Evolutionary conservation across 2,329 filamentous ascomycete genomes (phyloP).

Genomic region (Hypoxylon sp.): DNA sequence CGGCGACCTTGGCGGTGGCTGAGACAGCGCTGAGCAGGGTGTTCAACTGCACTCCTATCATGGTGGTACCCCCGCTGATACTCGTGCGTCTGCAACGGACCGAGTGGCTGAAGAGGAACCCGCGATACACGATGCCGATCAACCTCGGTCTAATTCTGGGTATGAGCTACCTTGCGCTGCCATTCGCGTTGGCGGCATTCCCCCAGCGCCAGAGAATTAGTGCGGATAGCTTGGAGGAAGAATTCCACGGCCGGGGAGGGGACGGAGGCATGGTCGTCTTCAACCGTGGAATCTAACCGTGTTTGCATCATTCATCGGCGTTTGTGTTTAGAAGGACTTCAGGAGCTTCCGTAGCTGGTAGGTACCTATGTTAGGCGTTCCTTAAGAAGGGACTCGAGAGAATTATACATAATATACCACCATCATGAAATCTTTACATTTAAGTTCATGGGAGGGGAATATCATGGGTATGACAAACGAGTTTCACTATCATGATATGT

Average conservation of each 20-base stretch:
- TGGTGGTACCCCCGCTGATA: conserved; percentile 92
- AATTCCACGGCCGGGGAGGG: conserved; percentile 87
- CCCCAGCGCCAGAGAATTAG: conserved; percentile 89
- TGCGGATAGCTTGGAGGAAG: conserved; percentile 82
- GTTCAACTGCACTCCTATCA: conserved; percentile 94
- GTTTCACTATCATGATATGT: conserved; percentile 14
- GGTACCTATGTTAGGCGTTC: conserved; percentile 18
- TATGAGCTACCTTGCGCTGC: conserved; percentile 90
- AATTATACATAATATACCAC: not conserved
- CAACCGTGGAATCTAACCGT: conserved; percentile 86
- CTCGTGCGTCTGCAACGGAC: conserved; percentile 88
- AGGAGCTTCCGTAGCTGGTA: conserved; percentile 9
- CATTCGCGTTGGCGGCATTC: conserved; percentile 90
- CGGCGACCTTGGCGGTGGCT: conserved; percentile 88
- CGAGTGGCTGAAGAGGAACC: conserved; percentile 83
- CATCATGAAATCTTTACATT: not conserved
- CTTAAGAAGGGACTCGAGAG: not conserved
- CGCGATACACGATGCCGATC: conserved; percentile 82
- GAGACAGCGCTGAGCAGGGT: conserved; percentile 95
- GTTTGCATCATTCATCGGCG: conserved; percentile 14
- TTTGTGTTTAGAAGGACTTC: conserved; percentile 2
- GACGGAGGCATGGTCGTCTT: conserved; percentile 90
- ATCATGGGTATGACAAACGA: conserved; percentile 3
- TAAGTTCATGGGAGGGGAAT: not conserved
- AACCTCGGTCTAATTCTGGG: conserved; percentile 90